Evolutionary conservation across 441 rosid species (phyloP).

Genomic region (Pelargonium myrrhifolium): DNA sequence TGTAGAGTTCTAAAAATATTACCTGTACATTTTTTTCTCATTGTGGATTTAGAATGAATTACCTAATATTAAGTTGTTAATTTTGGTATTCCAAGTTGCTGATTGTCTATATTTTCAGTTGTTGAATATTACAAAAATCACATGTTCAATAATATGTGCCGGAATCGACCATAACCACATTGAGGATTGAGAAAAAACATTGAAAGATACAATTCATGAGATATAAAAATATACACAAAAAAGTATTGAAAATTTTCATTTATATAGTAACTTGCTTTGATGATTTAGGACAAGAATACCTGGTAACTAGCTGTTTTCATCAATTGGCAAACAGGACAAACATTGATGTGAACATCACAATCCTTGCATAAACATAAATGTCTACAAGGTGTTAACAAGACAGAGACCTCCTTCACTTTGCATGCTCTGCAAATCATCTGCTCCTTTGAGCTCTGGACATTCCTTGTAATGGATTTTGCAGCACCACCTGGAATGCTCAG

Average conservation of each 20-base stretch:
- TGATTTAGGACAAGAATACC: constrained; percentile 46
- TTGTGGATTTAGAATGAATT: too few species aligned
- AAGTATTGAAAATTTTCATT: neutral
- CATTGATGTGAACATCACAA: constrained; percentile 42
- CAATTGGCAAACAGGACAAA: constrained; percentile 74
- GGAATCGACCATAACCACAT: too few species aligned
- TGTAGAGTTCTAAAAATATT: too few species aligned
- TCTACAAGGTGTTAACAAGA: constrained; percentile 74
- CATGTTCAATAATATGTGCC: too few species aligned
- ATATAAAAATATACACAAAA: too few species aligned
- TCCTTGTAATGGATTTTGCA: constrained; percentile 22
- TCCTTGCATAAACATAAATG: constrained; percentile 76
- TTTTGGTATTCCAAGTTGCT: too few species aligned
- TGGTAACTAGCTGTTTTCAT: constrained; percentile 51
- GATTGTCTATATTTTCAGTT: too few species aligned
- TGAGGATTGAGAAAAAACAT: too few species aligned
- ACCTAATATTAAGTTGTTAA: too few species aligned
- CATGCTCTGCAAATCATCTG: constrained; percentile 57
- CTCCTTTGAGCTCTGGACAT: constrained; percentile 27
- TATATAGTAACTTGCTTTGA: constrained; percentile 20
- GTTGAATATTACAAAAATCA: too few species aligned
- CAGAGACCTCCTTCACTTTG: constrained; percentile 49
- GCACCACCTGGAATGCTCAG: constrained; percentile 25
- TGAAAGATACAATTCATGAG: too few species aligned
- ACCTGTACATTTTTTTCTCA: too few species aligned